Conservation (phyloP, 2,329 filamentous ascomycete genomes). For the Exophiala lecanii-corni region DNA sequence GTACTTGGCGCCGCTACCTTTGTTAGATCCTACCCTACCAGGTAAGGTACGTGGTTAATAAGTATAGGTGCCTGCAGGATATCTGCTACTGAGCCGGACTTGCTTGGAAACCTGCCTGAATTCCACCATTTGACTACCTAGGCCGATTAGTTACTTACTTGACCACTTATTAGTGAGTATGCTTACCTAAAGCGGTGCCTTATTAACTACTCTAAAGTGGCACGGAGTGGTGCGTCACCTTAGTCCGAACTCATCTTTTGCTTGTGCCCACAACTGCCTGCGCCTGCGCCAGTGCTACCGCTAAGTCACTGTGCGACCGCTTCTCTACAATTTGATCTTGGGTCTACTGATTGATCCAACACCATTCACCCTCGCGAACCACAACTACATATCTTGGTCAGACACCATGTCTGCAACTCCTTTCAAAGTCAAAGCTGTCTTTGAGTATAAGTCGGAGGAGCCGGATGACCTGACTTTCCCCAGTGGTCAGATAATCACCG, state of each 20-base stretch:
- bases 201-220: too few species aligned
- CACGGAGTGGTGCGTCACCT: not conserved
- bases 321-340: too few species aligned
- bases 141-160: too few species aligned
- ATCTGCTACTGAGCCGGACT: too few species aligned
- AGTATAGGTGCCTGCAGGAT: too few species aligned
- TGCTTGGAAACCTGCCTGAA: too few species aligned
- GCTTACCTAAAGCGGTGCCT: too few species aligned
- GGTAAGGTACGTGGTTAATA: too few species aligned
- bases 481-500: slow-evolving; percentile 83
- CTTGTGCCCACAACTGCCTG: not conserved
- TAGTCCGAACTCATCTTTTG: not conserved
- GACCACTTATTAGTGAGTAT: too few species aligned
- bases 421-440: slow-evolving; percentile 94
- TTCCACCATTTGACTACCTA: too few species aligned
- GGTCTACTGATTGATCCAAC: slow-evolving; percentile 5
- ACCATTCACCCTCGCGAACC: not conserved
- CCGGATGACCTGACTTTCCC: slow-evolving; percentile 91
- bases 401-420: slow-evolving; percentile 62
- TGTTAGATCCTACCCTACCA: too few species aligned
- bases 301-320: not conserved
- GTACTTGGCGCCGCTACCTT: too few species aligned
- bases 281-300: not conserved
- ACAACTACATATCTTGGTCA: slow-evolving; percentile 21
- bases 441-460: slow-evolving; percentile 87